These are phyloP conservation scores for Pistacia atlantica DNA, from an alignment of 345 rosid species.

Conservation along the genomic window DNA sequence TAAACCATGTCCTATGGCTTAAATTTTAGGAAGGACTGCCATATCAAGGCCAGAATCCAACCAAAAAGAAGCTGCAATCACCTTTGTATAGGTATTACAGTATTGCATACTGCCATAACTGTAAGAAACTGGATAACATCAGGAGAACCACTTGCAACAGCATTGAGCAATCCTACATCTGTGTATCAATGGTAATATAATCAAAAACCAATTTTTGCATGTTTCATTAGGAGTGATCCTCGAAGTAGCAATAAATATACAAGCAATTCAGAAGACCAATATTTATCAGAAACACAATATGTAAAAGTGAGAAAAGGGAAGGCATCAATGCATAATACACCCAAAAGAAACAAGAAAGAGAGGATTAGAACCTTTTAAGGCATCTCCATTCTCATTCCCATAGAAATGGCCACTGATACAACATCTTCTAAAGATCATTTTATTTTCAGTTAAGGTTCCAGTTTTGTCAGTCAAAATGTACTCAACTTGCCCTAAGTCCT, in stretches of 20 bases:
- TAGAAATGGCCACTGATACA: slow-evolving; percentile 80
- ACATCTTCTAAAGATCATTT: slow-evolving; percentile 95
- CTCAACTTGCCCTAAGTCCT: slow-evolving; percentile 99
- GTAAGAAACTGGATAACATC: slow-evolving; percentile 85
- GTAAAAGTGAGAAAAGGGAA: background rate
- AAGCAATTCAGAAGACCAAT: too few species aligned
- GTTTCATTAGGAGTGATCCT: background rate
- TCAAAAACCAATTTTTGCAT: slow-evolving; percentile 13
- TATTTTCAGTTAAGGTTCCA: slow-evolving; percentile 96
- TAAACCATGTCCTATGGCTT: background rate
- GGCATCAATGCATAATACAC: background rate
- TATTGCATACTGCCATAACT: slow-evolving; percentile 94
- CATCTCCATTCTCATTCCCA: slow-evolving; percentile 91
- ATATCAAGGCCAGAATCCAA: slow-evolving; percentile 12
- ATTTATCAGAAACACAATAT: background rate
- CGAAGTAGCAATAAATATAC: slow-evolving; percentile 1
- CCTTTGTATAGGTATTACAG: slow-evolving; percentile 88
- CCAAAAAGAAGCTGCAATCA: slow-evolving; percentile 28
- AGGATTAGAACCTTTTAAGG: slow-evolving; percentile 69
- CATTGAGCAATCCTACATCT: slow-evolving; percentile 75
- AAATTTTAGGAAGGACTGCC: background rate
- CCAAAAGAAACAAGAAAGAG: slow-evolving; percentile 7
- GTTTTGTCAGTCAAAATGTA: slow-evolving; percentile 98
- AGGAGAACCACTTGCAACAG: slow-evolving; percentile 71
- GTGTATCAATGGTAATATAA: slow-evolving; percentile 18